Evolutionary conservation across 2,329 filamentous ascomycete genomes (phyloP).

Genomic region (Arthrinium puccinioides): DNA sequence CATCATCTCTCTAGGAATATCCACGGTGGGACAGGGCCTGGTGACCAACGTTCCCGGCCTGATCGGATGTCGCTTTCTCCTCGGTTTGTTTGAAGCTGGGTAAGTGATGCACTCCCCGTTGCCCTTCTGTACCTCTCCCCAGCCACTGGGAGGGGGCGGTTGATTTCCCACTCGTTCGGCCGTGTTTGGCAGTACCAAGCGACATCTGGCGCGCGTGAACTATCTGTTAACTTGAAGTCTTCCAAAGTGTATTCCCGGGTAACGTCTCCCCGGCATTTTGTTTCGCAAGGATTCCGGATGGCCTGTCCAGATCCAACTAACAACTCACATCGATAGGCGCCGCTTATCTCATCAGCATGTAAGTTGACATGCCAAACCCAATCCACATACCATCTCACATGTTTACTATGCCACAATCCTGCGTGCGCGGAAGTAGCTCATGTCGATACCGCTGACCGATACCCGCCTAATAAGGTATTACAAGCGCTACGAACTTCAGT

Average conservation of each 20-base stretch:
- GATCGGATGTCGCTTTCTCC: constrained; percentile 33
- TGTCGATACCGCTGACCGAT: too few relatives aligned
- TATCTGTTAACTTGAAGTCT: too few relatives aligned
- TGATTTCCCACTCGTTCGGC: too few relatives aligned
- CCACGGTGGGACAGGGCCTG: constrained; percentile 39
- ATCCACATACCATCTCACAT: constrained; percentile 11
- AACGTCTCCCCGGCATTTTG: too few relatives aligned
- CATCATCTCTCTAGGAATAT: constrained; percentile 14
- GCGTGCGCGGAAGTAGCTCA: too few relatives aligned
- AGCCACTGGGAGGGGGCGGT: constrained; percentile 6
- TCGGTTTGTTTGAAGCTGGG: constrained; percentile 39
- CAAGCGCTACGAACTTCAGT: constrained; percentile 39
- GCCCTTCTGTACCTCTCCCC: constrained; percentile 11
- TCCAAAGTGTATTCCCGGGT: too few relatives aligned
- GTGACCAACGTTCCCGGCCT: constrained; percentile 30
- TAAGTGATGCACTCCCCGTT: too few relatives aligned
- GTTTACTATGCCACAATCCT: constrained; percentile 18
- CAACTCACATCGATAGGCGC: constrained; percentile 10
- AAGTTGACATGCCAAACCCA: constrained; percentile 13
- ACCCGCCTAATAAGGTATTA: constrained; percentile 36
- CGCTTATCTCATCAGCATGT: constrained; percentile 16
- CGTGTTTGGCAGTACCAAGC: too few relatives aligned
- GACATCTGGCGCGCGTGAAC: too few relatives aligned
- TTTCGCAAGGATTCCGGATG: too few relatives aligned
- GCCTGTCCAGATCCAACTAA: too few relatives aligned